phyloP scores from a whole-genome alignment of 75 land plant species.

The Ceratopteris richardii region DNA sequence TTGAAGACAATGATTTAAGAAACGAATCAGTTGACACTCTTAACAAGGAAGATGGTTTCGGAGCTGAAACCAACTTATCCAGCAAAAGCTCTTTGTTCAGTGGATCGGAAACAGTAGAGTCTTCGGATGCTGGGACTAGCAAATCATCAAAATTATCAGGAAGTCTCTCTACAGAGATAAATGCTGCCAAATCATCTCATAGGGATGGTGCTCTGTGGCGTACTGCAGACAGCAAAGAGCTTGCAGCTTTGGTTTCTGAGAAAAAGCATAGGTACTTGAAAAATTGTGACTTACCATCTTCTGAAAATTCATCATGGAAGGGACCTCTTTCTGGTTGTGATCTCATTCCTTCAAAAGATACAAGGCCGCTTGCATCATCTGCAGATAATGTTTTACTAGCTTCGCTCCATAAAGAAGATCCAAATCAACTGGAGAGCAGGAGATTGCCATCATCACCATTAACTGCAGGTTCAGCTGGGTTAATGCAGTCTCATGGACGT shows the following conservation, averaged over 20 bases:
- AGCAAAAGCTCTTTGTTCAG: neutral
- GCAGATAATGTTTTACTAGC: slow-evolving; percentile 1
- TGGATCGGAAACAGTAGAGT: neutral
- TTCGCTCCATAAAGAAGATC: neutral
- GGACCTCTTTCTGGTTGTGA: slow-evolving; percentile 21
- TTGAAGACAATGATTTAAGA: neutral
- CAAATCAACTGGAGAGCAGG: neutral
- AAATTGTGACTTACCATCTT: slow-evolving; percentile 90
- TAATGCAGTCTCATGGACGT: neutral
- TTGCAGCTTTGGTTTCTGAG: slow-evolving; percentile 71
- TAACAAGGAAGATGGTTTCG: neutral
- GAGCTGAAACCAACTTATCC: neutral
- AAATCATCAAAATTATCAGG: neutral
- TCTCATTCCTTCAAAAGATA: neutral
- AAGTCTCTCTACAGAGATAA: neutral
- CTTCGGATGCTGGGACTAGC: slow-evolving; percentile 3
- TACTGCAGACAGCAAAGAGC: slow-evolving; percentile 58
- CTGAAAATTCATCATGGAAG: slow-evolving; percentile 27
- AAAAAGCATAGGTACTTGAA: slow-evolving; percentile 51
- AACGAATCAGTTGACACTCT: neutral
- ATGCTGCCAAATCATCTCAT: neutral
- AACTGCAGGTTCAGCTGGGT: neutral
- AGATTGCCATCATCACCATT: neutral
- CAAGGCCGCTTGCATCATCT: neutral
- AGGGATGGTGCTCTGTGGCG: slow-evolving; percentile 66